Conservation (phyloP, 352 stramenopile genomes). For the Phytophthora pseudosyringae region DNA sequence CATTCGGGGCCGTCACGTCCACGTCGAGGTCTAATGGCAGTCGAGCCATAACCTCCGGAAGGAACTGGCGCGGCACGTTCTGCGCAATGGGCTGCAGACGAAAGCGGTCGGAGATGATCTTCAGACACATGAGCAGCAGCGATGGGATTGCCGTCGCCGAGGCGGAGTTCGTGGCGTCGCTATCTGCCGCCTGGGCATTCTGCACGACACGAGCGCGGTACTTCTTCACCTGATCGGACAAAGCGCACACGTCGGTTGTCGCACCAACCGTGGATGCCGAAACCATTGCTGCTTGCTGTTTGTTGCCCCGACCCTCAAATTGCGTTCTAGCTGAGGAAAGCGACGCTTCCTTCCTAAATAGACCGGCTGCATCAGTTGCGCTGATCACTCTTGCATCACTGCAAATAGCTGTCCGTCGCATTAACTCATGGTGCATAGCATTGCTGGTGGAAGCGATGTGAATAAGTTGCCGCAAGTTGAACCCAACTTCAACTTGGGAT, state of each 20-base stretch:
- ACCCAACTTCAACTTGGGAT: slow-evolving; percentile 28
- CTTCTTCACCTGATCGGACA: slow-evolving; percentile 86
- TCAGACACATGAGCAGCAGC: slow-evolving; percentile 78
- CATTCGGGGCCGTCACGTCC: slow-evolving; percentile 77
- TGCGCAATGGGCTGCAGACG: slow-evolving; percentile 67
- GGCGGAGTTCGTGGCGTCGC: slow-evolving; percentile 25
- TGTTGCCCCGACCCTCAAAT: neutral
- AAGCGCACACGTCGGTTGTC: slow-evolving; percentile 68
- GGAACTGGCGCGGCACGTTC: slow-evolving; percentile 80
- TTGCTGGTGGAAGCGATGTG: neutral
- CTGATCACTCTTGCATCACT: slow-evolving; percentile 1
- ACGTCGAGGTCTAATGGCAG: slow-evolving; percentile 87
- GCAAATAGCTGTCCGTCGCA: slow-evolving; percentile 12
- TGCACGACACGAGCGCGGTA: slow-evolving; percentile 71
- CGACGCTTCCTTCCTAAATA: slow-evolving; percentile 27
- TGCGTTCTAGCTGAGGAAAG: neutral
- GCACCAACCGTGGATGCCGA: slow-evolving; percentile 65
- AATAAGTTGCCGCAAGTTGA: slow-evolving; percentile 18
- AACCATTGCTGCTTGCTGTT: slow-evolving; percentile 42
- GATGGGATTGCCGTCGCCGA: slow-evolving; percentile 43
- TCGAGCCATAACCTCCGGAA: slow-evolving; percentile 81
- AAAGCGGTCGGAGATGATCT: slow-evolving; percentile 82
- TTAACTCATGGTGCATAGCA: neutral
- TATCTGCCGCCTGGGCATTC: slow-evolving; percentile 29
- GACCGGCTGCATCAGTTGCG: neutral